Base-by-base conservation (phyloP, 179 eudicot species). In the Corrigiola litoralis region DNA sequence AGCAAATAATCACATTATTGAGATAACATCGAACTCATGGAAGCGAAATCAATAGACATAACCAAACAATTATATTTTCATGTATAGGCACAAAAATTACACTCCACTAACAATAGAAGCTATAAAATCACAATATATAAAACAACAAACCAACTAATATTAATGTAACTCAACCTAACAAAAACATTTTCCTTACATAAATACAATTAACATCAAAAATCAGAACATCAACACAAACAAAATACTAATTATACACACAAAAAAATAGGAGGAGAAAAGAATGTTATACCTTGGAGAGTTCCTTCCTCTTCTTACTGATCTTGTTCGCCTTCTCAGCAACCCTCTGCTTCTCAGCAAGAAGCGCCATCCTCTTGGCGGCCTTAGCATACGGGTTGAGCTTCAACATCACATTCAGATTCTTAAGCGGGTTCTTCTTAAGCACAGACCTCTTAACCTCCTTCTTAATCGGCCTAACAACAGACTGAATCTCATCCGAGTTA, bases 401-500 rank as follows among this genome's bases (percentile, higher is more conserved):
- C 82, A 92, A 65, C 87, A 91, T 73, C 0, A 76, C 81, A 63
- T 91, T 92, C 69, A 89, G 54, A 48, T 92, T 92, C 89, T 89
- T 92, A 69, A 92, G 59, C 0, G 98, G 98, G 55, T 92, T 92
- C 92, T 91, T 91, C 85, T 92, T 92, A 81, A 92, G 18, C 0
- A 78, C 73, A 23, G 89, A 91, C 77, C 89, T 85, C 80, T 73
- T 85, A 4, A 75, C 72, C 6, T 79, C 95, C 87, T 77, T 87
- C 90, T 90, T 90, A 16, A 72, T 86, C 0, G 98, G 98, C 67
- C 82, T 84, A 12, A 92, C 96, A 6, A 92, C 95, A 0, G 90
- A 84, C 80, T 92, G 98, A 40, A 92, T 81, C 84, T 92, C 95
- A 77, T 89, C 97, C 0, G 96, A 89, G 51, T 89, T 89, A n/a